Base-by-base conservation (phyloP, 257 asterid species). In the Eucommia ulmoides region DNA sequence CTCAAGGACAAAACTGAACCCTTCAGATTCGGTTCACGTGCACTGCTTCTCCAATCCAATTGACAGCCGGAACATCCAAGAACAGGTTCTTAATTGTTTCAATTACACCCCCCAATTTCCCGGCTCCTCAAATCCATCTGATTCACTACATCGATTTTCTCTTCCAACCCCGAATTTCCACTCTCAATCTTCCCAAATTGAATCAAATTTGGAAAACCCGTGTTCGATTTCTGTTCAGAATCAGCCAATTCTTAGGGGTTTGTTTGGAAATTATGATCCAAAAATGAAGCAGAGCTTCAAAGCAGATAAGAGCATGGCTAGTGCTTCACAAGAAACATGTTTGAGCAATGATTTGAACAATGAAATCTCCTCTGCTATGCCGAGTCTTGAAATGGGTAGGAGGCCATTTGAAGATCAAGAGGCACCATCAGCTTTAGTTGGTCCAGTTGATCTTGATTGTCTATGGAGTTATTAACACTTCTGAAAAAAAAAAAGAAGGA, bases 331-430 rank as follows among this genome's bases (percentile, higher is more conserved):
- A 47, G 89, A 75, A 22, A 75, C 83, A 1, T 72, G 67, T 3
- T 7, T 68, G 22, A 66, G 75, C 56, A 74, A 59, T 49, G 74
- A 70, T 0, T 50, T 74, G 49, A 60, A 74, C 45, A 47, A 66
- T 23, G 87, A 74, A 9, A 69, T 74, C 15, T 65, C 88, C 0
- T 76, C 89, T 4, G 78, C 55, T 11, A 67, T 69, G 1, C 79
- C 89, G 10, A 78, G 76, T 66, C 64, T 68, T 51, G 95, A 74
- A 20, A 58, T 71, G 67, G 75, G 70, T 12, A 74, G 68, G 65
- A 74, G 58, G 55, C 38, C 64, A 4, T 58, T 76, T 64, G 76
- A 66, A 53, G 79, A 70, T 33, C 73, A 64, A 29, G 65, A 33
- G 15, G 56, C 42, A 16, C 67, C 70, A 42, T 20, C 69, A 22